These are phyloP conservation scores for sunflower (Helianthus annuus) DNA, from an alignment of 129 eudicot species.

Conservation along the genomic window HanXRQr2.0-SUNRISE NC_035443.2:123034781-123035280, in stretches of 20 bases:
- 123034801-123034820: conserved; percentile 48
- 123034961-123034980: conserved; percentile 16
- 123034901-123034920: conserved; percentile 85
- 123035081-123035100: conserved; percentile 67
- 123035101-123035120: neutral
- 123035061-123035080: conserved; percentile 48
- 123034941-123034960: conserved; percentile 30
- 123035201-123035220: too few relatives aligned
- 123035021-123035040: conserved; percentile 39
- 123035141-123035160: too few relatives aligned
- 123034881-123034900: conserved; percentile 88
- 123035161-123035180: too few relatives aligned
- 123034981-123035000: conserved; percentile 15
- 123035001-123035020: conserved; percentile 1
- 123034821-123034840: conserved; percentile 47
- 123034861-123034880: conserved; percentile 87
- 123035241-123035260: too few relatives aligned
- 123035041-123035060: conserved; percentile 35
- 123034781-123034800: conserved; percentile 88
- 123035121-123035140: too few relatives aligned
- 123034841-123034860: conserved; percentile 82
- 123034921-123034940: conserved; percentile 53
- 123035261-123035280: too few relatives aligned
- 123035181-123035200: too few relatives aligned
- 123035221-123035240: too few relatives aligned